Conservation (phyloP, 257 asterid species). For the Jacaranda mimosifolia region DNA sequence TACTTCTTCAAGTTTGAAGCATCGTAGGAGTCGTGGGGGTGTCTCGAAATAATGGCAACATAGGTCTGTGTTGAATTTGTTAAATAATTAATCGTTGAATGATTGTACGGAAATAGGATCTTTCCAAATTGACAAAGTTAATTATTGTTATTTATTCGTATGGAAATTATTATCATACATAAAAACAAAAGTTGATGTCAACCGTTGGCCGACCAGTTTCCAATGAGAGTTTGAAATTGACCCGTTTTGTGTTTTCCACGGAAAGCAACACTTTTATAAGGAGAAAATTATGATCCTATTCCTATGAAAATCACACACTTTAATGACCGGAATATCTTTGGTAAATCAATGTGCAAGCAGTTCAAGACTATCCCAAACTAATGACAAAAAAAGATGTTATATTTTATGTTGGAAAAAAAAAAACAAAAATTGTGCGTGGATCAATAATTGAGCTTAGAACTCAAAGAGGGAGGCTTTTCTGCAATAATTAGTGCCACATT, state of each 20-base stretch:
- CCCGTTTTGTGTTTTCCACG: background rate
- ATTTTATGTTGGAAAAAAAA: background rate
- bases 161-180: background rate
- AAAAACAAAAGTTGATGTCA: background rate
- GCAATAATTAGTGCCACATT: background rate
- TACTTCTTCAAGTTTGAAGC: too few species aligned
- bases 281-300: background rate
- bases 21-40: too few species aligned
- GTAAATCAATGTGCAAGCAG: background rate
- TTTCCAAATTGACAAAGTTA: background rate
- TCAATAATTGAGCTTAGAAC: background rate
- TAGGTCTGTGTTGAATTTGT: too few species aligned
- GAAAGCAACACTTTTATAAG: background rate
- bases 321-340: too few species aligned
- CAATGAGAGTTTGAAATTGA: constrained; percentile 23
- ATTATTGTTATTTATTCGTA: background rate
- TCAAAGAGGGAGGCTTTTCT: background rate
- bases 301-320: background rate
- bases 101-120: too few species aligned
- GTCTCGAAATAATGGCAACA: too few species aligned
- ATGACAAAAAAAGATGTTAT: too few species aligned
- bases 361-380: background rate
- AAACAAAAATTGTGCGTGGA: background rate
- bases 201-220: constrained; percentile 12
- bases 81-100: too few species aligned